These are phyloP conservation scores for Quercus tomentella DNA, from an alignment of 331 rosid species.

Conservation along the genomic window DNA sequence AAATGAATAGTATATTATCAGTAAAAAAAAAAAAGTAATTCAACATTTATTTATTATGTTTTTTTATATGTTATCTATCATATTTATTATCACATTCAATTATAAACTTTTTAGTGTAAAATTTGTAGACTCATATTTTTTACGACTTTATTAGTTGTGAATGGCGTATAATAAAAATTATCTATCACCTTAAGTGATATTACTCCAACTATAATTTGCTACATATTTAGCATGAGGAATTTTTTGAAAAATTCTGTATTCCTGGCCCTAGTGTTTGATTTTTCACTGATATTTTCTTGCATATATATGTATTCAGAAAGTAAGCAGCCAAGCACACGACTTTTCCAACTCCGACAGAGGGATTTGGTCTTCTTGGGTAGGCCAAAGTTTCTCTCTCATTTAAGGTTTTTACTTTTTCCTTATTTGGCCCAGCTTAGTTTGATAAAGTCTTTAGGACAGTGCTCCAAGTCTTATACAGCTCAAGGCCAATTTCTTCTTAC, in stretches of 20 bases:
- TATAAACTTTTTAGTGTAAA: accelerated
- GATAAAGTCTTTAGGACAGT: conserved; percentile 37
- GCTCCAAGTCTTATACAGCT: conserved; percentile 24
- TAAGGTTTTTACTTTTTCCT: neutral
- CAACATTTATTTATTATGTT: too few species aligned
- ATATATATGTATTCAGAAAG: conserved; percentile 13
- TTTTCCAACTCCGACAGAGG: conserved; percentile 33
- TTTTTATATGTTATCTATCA: too few species aligned
- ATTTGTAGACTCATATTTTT: too few species aligned
- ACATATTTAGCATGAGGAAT: too few species aligned
- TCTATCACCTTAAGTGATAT: too few species aligned
- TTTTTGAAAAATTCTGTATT: too few species aligned
- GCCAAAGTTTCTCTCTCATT: conserved; percentile 21
- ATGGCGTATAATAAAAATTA: too few species aligned
- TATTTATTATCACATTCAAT: too few species aligned
- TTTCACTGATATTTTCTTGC: neutral
- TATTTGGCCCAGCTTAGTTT: conserved; percentile 36
- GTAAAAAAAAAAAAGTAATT: too few species aligned
- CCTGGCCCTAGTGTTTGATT: neutral
- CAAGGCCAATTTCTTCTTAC: conserved; percentile 35
- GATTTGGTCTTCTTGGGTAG: conserved; percentile 48
- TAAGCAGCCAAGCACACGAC: conserved; percentile 20
- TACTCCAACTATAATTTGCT: too few species aligned
- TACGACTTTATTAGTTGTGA: too few species aligned
- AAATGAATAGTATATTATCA: too few species aligned